These are phyloP conservation scores for Zanthoxylum bungeanum DNA, from an alignment of 345 rosid species.

Conservation along the genomic window DNA sequence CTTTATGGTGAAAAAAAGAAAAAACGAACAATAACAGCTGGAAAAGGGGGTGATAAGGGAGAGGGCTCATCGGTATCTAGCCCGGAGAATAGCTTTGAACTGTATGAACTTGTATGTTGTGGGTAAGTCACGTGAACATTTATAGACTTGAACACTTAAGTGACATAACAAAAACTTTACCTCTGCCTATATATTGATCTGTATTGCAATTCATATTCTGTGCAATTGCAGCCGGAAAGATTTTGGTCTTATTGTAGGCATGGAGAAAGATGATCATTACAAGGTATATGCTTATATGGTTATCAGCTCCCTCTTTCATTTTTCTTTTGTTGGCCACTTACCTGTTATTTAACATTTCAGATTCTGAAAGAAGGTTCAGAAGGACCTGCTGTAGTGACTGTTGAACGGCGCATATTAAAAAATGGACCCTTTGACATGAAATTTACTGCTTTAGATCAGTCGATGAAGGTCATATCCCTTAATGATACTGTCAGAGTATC, in stretches of 20 bases:
- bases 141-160: conserved; percentile 17
- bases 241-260: conserved; percentile 79
- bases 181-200: conserved; percentile 6
- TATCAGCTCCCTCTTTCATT: conserved; percentile 14
- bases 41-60: conserved; percentile 62
- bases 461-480: conserved; percentile 54
- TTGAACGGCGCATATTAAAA: conserved; percentile 51
- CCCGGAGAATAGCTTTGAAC: conserved; percentile 41
- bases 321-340: conserved; percentile 16
- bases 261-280: conserved; percentile 80
- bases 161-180: conserved; percentile 10
- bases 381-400: conserved; percentile 54
- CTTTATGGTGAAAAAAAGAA: conserved; percentile 78
- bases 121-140: conserved; percentile 48
- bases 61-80: conserved; percentile 56
- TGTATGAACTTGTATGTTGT: conserved; percentile 70
- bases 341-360: conserved; percentile 36
- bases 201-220: conserved; percentile 21
- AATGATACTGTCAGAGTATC: conserved; percentile 71
- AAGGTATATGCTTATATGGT: conserved; percentile 51
- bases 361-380: conserved; percentile 75
- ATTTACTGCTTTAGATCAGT: conserved; percentile 73
- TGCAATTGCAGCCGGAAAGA: conserved; percentile 71
- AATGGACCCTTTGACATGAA: conserved; percentile 63
- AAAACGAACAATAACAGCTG: conserved; percentile 38